These are phyloP conservation scores for Penstemon barbatus DNA, from an alignment of 257 asterid genomes.

Conservation along the genomic window DNA sequence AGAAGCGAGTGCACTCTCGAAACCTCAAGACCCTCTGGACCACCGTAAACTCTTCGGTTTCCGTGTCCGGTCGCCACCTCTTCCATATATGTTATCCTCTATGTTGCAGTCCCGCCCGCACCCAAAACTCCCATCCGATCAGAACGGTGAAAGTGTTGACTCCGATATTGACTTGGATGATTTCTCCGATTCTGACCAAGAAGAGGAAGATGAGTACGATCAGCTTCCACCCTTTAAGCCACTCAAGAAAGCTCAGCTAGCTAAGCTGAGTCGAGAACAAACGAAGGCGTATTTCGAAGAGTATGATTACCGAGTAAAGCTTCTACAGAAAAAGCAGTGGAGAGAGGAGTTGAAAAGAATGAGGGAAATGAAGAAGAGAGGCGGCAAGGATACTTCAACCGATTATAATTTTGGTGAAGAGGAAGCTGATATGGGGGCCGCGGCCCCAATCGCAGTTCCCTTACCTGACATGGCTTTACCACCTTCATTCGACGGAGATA, in stretches of 20 bases:
- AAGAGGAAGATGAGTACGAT: slow-evolving; percentile 91
- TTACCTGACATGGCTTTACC: slow-evolving; percentile 95
- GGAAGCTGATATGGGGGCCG: slow-evolving; percentile 72
- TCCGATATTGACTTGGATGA: slow-evolving; percentile 93
- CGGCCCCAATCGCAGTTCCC: slow-evolving; percentile 95
- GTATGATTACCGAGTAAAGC: slow-evolving; percentile 91
- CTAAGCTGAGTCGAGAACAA: slow-evolving; percentile 73
- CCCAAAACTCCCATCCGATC: slow-evolving; percentile 82
- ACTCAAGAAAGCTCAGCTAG: slow-evolving; percentile 68
- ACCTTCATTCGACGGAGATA: slow-evolving; percentile 77
- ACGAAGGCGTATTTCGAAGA: slow-evolving; percentile 87
- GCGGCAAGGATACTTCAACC: slow-evolving; percentile 51
- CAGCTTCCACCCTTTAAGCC: slow-evolving; percentile 98
- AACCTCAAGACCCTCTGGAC: slow-evolving; percentile 79
- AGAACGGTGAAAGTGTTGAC: slow-evolving; percentile 71
- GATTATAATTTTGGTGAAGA: slow-evolving; percentile 61
- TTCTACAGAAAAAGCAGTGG: slow-evolving; percentile 92
- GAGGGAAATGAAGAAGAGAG: slow-evolving; percentile 64
- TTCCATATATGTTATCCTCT: slow-evolving; percentile 86
- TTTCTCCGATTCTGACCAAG: slow-evolving; percentile 70
- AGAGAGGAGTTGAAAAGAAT: slow-evolving; percentile 81
- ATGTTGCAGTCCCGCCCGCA: slow-evolving; percentile 91
- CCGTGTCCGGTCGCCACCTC: slow-evolving; percentile 84
- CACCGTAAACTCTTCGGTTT: slow-evolving; percentile 76
- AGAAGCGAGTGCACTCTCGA: slow-evolving; percentile 65